Percentiles rank a stretch among this genome's conserved stretches.
Evolutionary conservation across 2,329 filamentous ascomycete genomes (phyloP).

Genomic region (Penicillium palitans): DNA sequence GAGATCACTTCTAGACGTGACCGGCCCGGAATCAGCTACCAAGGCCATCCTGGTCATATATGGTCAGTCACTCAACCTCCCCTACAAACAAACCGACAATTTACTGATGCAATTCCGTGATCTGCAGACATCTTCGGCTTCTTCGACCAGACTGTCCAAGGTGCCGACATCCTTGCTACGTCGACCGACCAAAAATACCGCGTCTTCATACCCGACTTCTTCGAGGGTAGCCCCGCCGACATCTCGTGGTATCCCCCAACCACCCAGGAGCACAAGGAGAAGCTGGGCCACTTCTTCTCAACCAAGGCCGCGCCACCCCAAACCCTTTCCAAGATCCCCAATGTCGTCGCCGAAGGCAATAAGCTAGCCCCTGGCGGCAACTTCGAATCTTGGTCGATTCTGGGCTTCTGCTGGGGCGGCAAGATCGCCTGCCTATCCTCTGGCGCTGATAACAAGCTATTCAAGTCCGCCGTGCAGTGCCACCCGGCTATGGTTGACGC

Average conservation of each 20-base stretch:
- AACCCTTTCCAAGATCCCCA: slow-evolving; percentile 56
- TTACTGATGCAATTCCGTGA: neutral
- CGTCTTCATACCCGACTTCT: slow-evolving; percentile 91
- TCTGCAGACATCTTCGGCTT: slow-evolving; percentile 62
- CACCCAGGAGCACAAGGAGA: slow-evolving; percentile 60
- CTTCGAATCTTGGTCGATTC: slow-evolving; percentile 58
- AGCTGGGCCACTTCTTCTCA: slow-evolving; percentile 60
- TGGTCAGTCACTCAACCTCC: slow-evolving; percentile 31
- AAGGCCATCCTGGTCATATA: slow-evolving; percentile 60
- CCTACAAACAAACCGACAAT: neutral
- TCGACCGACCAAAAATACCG: slow-evolving; percentile 68
- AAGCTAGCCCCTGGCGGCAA: slow-evolving; percentile 41
- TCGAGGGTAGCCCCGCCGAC: slow-evolving; percentile 70
- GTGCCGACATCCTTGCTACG: slow-evolving; percentile 62
- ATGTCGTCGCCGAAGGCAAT: slow-evolving; percentile 56
- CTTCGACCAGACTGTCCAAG: slow-evolving; percentile 63
- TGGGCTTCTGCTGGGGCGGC: slow-evolving; percentile 63
- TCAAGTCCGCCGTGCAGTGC: slow-evolving; percentile 58
- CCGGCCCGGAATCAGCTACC: slow-evolving; percentile 57
- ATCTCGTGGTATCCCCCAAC: slow-evolving; percentile 62
- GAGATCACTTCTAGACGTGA: slow-evolving; percentile 47
- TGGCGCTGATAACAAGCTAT: slow-evolving; percentile 50
- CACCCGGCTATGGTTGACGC: slow-evolving; percentile 64
- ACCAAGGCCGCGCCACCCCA: slow-evolving; percentile 59
- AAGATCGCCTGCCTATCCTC: slow-evolving; percentile 59